Evolutionary conservation across 495 filamentous ascomycete species (phyloP).

Genomic region (Penicillium egyptiacum): DNA sequence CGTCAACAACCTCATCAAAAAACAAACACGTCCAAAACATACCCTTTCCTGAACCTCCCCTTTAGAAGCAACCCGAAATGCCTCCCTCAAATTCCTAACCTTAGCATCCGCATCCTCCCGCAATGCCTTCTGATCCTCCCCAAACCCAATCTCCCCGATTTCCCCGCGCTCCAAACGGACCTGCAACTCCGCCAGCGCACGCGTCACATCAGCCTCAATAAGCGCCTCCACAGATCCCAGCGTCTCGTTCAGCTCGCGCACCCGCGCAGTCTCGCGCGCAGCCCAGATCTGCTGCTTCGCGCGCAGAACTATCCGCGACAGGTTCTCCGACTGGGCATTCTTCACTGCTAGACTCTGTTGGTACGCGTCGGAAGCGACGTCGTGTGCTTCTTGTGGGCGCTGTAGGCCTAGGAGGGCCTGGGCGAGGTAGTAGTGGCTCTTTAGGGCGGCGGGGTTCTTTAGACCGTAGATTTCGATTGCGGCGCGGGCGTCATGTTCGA

Average conservation of each 20-base stretch:
- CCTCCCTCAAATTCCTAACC: slow-evolving; percentile 49
- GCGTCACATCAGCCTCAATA: slow-evolving; percentile 54
- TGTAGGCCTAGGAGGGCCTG: slow-evolving; percentile 76
- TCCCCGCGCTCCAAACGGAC: slow-evolving; percentile 45
- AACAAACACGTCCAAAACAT: slow-evolving; percentile 19
- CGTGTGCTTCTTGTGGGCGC: slow-evolving; percentile 72
- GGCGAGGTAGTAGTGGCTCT: slow-evolving; percentile 81
- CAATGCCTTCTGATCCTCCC: slow-evolving; percentile 39
- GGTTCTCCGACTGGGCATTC: slow-evolving; percentile 59
- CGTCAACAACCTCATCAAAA: slow-evolving; percentile 3
- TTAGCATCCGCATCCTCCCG: slow-evolving; percentile 54
- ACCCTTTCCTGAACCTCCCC: slow-evolving; percentile 63
- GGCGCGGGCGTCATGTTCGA: slow-evolving; percentile 73
- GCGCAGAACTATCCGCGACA: slow-evolving; percentile 66
- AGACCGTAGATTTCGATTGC: slow-evolving; percentile 64
- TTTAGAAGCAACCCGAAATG: slow-evolving; percentile 49
- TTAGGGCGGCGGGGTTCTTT: slow-evolving; percentile 58
- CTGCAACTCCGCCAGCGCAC: slow-evolving; percentile 52
- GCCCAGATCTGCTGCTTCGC: slow-evolving; percentile 72
- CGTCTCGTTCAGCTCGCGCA: slow-evolving; percentile 49
- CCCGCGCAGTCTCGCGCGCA: slow-evolving; percentile 46
- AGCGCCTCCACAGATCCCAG: slow-evolving; percentile 49
- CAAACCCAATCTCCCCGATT: slow-evolving; percentile 46
- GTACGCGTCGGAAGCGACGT: slow-evolving; percentile 72
- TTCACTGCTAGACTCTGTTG: slow-evolving; percentile 59